Conservation (phyloP, 345 rosid genomes). For the Eucalyptus leucophloia region DNA sequence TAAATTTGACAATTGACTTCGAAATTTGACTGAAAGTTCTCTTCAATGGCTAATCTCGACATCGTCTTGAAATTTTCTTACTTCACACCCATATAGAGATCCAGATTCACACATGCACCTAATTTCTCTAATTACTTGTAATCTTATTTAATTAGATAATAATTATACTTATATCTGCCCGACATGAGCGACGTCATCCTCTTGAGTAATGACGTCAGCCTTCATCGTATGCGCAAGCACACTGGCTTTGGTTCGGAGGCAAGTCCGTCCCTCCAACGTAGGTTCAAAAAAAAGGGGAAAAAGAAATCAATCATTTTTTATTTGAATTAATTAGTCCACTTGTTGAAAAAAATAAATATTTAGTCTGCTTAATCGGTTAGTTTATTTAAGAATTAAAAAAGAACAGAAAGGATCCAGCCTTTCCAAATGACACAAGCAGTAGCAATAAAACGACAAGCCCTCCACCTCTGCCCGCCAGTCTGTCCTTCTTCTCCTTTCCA, state of each 20-base stretch:
- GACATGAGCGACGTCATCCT: background rate
- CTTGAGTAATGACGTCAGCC: too few species aligned
- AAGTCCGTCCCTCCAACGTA: background rate
- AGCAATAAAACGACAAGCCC: background rate
- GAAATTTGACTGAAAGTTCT: too few species aligned
- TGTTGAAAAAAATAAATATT: too few species aligned
- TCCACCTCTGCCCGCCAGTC: background rate
- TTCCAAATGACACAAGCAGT: background rate
- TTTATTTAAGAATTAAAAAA: too few species aligned
- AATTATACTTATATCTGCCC: background rate
- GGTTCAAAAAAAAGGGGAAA: background rate
- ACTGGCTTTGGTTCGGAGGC: background rate
- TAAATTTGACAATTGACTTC: too few species aligned
- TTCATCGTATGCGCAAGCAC: background rate
- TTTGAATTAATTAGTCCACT: background rate
- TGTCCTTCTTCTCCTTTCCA: background rate
- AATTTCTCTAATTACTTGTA: background rate
- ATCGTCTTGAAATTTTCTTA: too few species aligned
- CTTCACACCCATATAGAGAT: too few species aligned
- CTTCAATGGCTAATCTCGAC: too few species aligned
- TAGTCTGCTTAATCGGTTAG: background rate
- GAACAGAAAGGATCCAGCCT: background rate
- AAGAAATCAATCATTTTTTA: background rate
- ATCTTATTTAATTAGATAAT: too few species aligned
- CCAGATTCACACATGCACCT: background rate